Conservation (phyloP, 345 rosid species). For the Murraya paniculata region DNA sequence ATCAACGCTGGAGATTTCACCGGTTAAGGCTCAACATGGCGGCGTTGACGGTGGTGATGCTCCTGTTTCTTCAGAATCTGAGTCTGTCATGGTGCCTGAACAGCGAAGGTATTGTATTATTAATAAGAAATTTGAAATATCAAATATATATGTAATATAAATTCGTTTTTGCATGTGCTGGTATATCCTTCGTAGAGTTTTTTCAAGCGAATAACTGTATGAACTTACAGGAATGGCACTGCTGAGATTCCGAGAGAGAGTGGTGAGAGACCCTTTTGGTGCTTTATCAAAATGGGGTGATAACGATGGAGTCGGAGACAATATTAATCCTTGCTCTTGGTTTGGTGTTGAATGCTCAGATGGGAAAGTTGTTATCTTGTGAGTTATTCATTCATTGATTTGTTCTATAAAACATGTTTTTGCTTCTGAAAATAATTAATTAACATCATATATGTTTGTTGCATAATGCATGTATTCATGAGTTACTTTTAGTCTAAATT, state of each 20-base stretch:
- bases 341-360: conserved; percentile 71
- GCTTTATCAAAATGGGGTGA: conserved; percentile 63
- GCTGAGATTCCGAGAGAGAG: conserved; percentile 57
- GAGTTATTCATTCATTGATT: conserved; percentile 24
- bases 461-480: not conserved
- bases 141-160: too few species aligned
- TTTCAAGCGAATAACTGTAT: too few species aligned
- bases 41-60: conserved; percentile 19
- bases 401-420: not conserved
- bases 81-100: conserved; percentile 33
- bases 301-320: conserved; percentile 20
- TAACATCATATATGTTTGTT: not conserved
- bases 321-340: conserved; percentile 71
- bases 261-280: conserved; percentile 66
- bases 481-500: too few species aligned
- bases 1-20: conserved; percentile 21
- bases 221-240: conserved; percentile 53
- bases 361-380: conserved; percentile 66
- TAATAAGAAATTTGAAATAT: too few species aligned
- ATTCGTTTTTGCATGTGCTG: too few species aligned
- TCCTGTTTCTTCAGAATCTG: conserved; percentile 22
- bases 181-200: too few species aligned
- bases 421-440: not conserved
- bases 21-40: conserved; percentile 18
- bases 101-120: conserved; percentile 39